Base-by-base conservation (phyloP, 2,329 filamentous ascomycete species). In the Aspergillus cejpii region DNA sequence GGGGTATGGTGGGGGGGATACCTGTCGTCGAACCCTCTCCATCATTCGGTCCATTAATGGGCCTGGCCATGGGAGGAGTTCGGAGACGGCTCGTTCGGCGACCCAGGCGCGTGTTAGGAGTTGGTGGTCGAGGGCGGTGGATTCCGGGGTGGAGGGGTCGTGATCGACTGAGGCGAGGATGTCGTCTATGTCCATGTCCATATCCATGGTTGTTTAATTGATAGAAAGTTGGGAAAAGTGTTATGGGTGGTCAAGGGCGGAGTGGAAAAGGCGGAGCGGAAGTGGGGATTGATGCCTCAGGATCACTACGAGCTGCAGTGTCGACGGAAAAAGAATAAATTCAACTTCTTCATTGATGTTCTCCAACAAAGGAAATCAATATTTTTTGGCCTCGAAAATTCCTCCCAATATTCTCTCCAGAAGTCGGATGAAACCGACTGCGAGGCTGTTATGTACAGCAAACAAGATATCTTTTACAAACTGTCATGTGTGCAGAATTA, bases 71-170 rank as follows among this genome's bases (percentile, higher is more conserved):
- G 83, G 79, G 29, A 97, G 74, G n/a, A 98, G 75, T 67, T 96
- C 90, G 2, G 91, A 88, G 36, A 88, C 84, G 45, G 85, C 87
- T 56, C 92, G 81, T 68, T 98, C 94, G 34, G 91, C 87, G 36
- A 96, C 80, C 91, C 91, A 98, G 58, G 84, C 85, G 59, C 91
- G 84, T 56, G 91, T 96, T 56, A 98, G 73, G 42, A 86, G 81
- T 66, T 96, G 89, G 55, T 97, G 77, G 68, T 97, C 91, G 59
- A 81, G 55, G 10, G 61, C 59, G 8, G 63, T 53, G 39, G 66
- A 67, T 48, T 67, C 63, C 4, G 59, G 59, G 12, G 57, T 63
- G 36, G 61, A 60, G 49, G 60, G 65, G 54, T 79, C 71, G 47
- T 72, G 80, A 65, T 87, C 83, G 55, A 89, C 81, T 60, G 84